Conservation (phyloP, 768 basidiomycete species). For the Lentinula lateritia region DNA sequence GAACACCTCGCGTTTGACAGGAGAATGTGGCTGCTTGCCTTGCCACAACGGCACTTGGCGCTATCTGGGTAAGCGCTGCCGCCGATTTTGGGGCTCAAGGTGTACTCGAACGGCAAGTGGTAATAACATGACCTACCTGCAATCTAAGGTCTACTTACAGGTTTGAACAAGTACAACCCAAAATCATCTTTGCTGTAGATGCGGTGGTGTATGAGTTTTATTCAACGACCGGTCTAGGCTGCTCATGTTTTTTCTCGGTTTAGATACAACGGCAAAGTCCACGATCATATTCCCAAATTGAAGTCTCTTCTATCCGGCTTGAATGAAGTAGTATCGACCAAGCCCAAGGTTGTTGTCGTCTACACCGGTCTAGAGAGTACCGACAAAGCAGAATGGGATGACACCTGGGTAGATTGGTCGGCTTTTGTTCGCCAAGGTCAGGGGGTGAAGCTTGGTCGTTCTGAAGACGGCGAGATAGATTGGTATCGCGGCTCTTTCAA, state of each 20-base stretch:
- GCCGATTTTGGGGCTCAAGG: conserved; percentile 81
- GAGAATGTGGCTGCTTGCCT: conserved; percentile 67
- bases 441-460: conserved; percentile 39
- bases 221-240: not conserved
- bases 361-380: conserved; percentile 32
- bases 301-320: conserved; percentile 51
- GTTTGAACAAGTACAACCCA: conserved; percentile 76
- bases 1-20: conserved; percentile 26
- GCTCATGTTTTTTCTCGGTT: not conserved
- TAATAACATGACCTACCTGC: conserved; percentile 2
- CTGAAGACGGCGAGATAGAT: conserved; percentile 52
- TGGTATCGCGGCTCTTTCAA: conserved; percentile 64
- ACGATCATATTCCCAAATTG: conserved; percentile 63
- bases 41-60: conserved; percentile 65
- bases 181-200: conserved; percentile 68
- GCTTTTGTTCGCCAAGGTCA: conserved; percentile 45
- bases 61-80: conserved; percentile 80
- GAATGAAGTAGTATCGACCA: conserved; percentile 24
- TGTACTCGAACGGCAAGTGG: conserved; percentile 58
- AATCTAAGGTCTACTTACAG: conserved; percentile 22
- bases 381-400: conserved; percentile 33
- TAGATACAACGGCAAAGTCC: conserved; percentile 69
- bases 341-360: conserved; percentile 55
- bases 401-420: conserved; percentile 51
- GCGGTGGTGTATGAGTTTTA: conserved; percentile 50